Percentiles rank a stretch among this genome's conserved stretches.
phyloP scores from a whole-genome alignment of 192 early-diverging fungal genomes.

The Backusella macrospora region DNA sequence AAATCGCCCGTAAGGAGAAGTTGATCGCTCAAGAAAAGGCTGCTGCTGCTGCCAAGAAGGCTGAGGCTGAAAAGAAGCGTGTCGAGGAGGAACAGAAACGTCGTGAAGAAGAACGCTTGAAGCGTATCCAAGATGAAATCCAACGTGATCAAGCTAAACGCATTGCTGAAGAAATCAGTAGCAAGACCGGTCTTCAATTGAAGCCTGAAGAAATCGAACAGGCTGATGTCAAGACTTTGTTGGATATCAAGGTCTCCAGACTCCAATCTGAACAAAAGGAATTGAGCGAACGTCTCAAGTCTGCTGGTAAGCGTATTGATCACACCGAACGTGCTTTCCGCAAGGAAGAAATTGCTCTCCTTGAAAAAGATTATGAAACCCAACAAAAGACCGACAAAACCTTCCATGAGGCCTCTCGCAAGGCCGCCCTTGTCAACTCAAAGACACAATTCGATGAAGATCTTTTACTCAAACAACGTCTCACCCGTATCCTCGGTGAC shows the following conservation, averaged over 20 bases:
- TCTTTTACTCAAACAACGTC: slow-evolving; percentile 75
- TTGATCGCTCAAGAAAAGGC: slow-evolving; percentile 80
- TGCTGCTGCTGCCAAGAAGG: slow-evolving; percentile 72
- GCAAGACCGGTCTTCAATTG: slow-evolving; percentile 43
- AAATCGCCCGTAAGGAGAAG: slow-evolving; percentile 79
- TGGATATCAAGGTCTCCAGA: slow-evolving; percentile 86
- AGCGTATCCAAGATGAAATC: slow-evolving; percentile 78
- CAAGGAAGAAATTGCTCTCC: slow-evolving; percentile 86
- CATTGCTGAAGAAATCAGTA: slow-evolving; percentile 66
- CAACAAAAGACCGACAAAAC: slow-evolving; percentile 87
- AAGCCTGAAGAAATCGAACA: slow-evolving; percentile 74
- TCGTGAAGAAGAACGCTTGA: slow-evolving; percentile 81
- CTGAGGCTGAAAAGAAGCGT: slow-evolving; percentile 80
- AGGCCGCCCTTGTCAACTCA: slow-evolving; percentile 69
- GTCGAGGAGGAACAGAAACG: slow-evolving; percentile 82
- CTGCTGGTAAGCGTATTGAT: slow-evolving; percentile 80
- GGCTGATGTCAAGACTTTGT: slow-evolving; percentile 77
- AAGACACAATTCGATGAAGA: slow-evolving; percentile 69
- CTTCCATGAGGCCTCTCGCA: slow-evolving; percentile 73
- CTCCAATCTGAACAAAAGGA: slow-evolving; percentile 91
- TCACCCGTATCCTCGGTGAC: slow-evolving; percentile 82
- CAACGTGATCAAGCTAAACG: slow-evolving; percentile 82
- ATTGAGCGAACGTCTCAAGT: slow-evolving; percentile 73
- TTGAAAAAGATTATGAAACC: slow-evolving; percentile 87
- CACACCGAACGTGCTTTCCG: slow-evolving; percentile 94